phyloP scores from a whole-genome alignment of 179 eudicot genomes.

The Silene noctiflora region DNA sequence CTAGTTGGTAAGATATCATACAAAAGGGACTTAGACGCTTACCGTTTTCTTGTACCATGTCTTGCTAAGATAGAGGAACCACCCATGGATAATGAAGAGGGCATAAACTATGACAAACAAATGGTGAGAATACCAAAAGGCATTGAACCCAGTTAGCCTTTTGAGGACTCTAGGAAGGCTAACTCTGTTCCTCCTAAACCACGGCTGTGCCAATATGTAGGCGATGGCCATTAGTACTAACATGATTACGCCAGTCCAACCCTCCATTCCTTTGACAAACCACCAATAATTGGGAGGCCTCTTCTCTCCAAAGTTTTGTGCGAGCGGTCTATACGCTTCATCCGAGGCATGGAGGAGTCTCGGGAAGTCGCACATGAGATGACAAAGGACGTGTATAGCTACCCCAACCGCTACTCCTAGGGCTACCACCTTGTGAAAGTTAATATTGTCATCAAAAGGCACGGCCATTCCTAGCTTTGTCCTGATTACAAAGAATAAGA shows the following conservation, averaged over 20 bases:
- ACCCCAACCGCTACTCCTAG: conserved; percentile 42
- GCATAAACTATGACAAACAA: conserved; percentile 44
- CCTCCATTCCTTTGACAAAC: conserved; percentile 48
- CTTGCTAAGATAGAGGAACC: conserved; percentile 35
- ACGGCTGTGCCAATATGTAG: conserved; percentile 42
- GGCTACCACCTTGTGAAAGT: conserved; percentile 55
- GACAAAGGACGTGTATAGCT: conserved; percentile 38
- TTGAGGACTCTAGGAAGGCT: conserved; percentile 36
- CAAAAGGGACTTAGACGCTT: conserved; percentile 7
- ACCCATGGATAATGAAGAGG: conserved; percentile 36
- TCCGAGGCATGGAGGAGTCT: conserved; percentile 44
- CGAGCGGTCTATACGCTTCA: conserved; percentile 36
- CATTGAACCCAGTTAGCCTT: conserved; percentile 45
- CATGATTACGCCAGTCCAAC: conserved; percentile 42
- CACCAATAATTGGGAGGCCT: conserved; percentile 52
- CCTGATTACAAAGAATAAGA: conserved; percentile 8
- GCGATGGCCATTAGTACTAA: conserved; percentile 43
- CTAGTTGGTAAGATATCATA: too few relatives aligned
- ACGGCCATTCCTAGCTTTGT: conserved; percentile 47
- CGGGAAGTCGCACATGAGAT: conserved; percentile 52
- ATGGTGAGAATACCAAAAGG: conserved; percentile 51
- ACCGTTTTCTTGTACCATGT: conserved; percentile 35
- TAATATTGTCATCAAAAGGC: conserved; percentile 57
- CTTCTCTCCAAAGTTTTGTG: conserved; percentile 26
- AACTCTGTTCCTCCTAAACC: conserved; percentile 41